These are phyloP conservation scores for Eutrema heterophyllum DNA, from an alignment of 345 rosid genomes.

Conservation along the genomic window DNA sequence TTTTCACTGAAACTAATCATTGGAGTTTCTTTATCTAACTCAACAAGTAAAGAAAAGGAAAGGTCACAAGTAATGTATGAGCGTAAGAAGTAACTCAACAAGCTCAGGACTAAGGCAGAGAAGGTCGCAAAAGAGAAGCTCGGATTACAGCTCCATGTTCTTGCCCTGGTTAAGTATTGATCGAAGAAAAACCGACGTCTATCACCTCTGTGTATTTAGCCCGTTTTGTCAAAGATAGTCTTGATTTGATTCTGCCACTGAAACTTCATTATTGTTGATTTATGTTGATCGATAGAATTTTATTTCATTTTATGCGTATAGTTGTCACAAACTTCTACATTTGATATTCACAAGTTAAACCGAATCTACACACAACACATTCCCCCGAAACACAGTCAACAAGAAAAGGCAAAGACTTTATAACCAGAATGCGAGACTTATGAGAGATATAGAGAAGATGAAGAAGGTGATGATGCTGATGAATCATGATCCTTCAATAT, in stretches of 20 bases:
- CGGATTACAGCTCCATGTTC: conserved; percentile 6
- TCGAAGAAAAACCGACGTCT: not conserved
- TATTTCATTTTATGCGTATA: not conserved
- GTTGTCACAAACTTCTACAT: not conserved
- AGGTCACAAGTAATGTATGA: conserved; percentile 48
- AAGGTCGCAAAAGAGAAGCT: conserved; percentile 60
- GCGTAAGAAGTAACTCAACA: conserved; percentile 42
- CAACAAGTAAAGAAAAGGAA: conserved; percentile 63
- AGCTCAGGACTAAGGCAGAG: conserved; percentile 61
- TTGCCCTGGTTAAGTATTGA: not conserved
- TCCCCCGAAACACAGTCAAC: not conserved
- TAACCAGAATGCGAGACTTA: not conserved
- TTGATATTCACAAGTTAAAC: conserved; percentile 1
- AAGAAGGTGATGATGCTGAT: conserved; percentile 34
- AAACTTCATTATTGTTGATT: not conserved
- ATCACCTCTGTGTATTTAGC: too few relatives aligned
- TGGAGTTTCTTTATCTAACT: not conserved
- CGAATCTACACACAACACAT: conserved; percentile 5
- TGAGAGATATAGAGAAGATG: not conserved
- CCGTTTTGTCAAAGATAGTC: not conserved
- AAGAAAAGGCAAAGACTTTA: not conserved
- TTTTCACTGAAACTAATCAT: not conserved
- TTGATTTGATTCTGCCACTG: not conserved
- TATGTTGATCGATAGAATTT: not conserved
- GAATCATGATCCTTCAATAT: conserved; percentile 35